These are phyloP conservation scores for Gamsiella multidivaricata DNA, from an alignment of 192 early-diverging fungal species.

Conservation along the genomic window DNA sequence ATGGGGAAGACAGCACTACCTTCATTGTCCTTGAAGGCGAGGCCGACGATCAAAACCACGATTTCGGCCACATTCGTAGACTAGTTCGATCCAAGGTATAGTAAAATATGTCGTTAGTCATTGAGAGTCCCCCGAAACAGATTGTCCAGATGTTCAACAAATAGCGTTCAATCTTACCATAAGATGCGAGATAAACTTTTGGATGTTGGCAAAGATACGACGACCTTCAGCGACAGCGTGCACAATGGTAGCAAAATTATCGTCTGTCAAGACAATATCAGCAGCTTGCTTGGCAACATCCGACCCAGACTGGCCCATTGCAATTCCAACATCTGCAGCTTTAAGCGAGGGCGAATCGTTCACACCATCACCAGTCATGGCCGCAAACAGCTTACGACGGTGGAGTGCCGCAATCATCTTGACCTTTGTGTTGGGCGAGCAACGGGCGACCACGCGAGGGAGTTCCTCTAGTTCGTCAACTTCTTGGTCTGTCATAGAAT, in stretches of 20 bases:
- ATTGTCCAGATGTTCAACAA: too few relatives aligned
- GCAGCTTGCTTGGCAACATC: constrained; percentile 94
- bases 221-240: constrained; percentile 82
- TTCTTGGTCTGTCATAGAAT: constrained; percentile 83
- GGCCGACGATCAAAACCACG: constrained; percentile 75
- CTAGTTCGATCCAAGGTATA: too few relatives aligned
- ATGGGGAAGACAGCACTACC: constrained; percentile 78
- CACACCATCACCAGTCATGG: constrained; percentile 92
- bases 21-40: constrained; percentile 73
- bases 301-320: constrained; percentile 92
- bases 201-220: constrained; percentile 82
- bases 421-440: constrained; percentile 96
- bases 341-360: constrained; percentile 78
- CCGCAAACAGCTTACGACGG: constrained; percentile 72
- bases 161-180: too few relatives aligned
- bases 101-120: too few relatives aligned
- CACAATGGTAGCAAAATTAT: constrained; percentile 88
- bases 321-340: constrained; percentile 81
- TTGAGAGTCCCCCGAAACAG: too few relatives aligned
- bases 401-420: constrained; percentile 97
- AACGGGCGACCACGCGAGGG: constrained; percentile 93
- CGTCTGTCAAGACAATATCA: constrained; percentile 89
- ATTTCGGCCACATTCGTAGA: constrained; percentile 81
- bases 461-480: constrained; percentile 82
- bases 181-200: constrained; percentile 78